Evolutionary conservation across 2,329 filamentous ascomycete genomes (phyloP).

Genomic region (Cladophialophora bantiana): DNA sequence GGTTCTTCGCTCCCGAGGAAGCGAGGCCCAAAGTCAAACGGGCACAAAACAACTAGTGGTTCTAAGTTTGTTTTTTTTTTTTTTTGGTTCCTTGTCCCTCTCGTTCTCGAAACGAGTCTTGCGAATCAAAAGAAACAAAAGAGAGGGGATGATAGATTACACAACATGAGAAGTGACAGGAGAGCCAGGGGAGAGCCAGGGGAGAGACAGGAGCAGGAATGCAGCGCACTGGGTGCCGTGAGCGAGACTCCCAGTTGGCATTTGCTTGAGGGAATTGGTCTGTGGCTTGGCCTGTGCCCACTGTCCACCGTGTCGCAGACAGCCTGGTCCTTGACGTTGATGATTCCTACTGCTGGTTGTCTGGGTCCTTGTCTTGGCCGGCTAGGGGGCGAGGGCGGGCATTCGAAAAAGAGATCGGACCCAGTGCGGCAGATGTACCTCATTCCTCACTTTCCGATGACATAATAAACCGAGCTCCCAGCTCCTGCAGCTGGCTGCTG

Average conservation of each 20-base stretch:
- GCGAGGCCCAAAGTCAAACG: slow-evolving; percentile 3
- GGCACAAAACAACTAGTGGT: background rate
- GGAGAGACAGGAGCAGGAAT: background rate
- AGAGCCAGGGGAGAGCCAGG: background rate
- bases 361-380: background rate
- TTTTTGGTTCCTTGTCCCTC: background rate
- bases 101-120: background rate
- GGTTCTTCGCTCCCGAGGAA: background rate
- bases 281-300: background rate
- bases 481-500: background rate
- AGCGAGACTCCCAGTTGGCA: slow-evolving; percentile 1
- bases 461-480: background rate
- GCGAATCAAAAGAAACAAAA: background rate
- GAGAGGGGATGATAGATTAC: background rate
- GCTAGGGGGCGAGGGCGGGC: background rate
- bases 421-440: background rate
- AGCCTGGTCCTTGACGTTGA: slow-evolving; percentile 4
- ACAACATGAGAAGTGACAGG: background rate
- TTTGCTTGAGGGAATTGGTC: background rate
- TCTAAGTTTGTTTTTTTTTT: background rate
- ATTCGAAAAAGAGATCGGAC: slow-evolving; percentile 3
- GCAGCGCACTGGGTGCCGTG: slow-evolving; percentile 4
- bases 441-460: background rate
- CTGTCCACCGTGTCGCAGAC: background rate
- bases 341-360: background rate